phyloP scores from a whole-genome alignment of 352 stramenopile genomes.

The Phytopythium helicoides region DNA sequence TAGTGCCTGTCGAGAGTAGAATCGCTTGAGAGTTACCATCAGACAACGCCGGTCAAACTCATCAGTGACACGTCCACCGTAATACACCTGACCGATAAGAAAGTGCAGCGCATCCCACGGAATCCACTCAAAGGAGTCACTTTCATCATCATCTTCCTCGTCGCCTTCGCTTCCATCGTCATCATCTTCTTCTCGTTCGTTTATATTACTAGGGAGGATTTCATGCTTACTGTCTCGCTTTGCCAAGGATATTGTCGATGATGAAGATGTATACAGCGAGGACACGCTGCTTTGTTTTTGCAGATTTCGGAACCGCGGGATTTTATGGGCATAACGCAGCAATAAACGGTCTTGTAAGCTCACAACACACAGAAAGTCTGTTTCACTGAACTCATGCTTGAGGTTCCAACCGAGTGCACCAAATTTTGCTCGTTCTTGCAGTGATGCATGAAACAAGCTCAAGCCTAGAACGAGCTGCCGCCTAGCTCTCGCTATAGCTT shows the following conservation, averaged over 20 bases:
- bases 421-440: constrained; percentile 78
- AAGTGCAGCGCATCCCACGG: constrained; percentile 80
- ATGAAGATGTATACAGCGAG: not conserved
- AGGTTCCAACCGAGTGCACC: constrained; percentile 76
- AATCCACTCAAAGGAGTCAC: constrained; percentile 13
- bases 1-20: constrained; percentile 37
- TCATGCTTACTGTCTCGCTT: not conserved
- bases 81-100: constrained; percentile 80
- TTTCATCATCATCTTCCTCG: not conserved
- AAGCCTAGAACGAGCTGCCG: constrained; percentile 66
- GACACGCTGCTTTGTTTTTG: constrained; percentile 1
- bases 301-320: not conserved
- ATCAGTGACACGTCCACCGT: constrained; percentile 78
- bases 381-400: constrained; percentile 75
- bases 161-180: not conserved
- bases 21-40: constrained; percentile 61
- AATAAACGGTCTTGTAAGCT: constrained; percentile 54
- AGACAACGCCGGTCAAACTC: constrained; percentile 77
- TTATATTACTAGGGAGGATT: no score
- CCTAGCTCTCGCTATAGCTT: constrained; percentile 25
- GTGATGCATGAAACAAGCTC: constrained; percentile 76
- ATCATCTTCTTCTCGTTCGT: not conserved
- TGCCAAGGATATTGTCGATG: not conserved
- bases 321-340: constrained; percentile 5
- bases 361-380: constrained; percentile 73